phyloP scores from a whole-genome alignment of 1,284 basidiomycete genomes.

The Rhizoctonia solani region DNA sequence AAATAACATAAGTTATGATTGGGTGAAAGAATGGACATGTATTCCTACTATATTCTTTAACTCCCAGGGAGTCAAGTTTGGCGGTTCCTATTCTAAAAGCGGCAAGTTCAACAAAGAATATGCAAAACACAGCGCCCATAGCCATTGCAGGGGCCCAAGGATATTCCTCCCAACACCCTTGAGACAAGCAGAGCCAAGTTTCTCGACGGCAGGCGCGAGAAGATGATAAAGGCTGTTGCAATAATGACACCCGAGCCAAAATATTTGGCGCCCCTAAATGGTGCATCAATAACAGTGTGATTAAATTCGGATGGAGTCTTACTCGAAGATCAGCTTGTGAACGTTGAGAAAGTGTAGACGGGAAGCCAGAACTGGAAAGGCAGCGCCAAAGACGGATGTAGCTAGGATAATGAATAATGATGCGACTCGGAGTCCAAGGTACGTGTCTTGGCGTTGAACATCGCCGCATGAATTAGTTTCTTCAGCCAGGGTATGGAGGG shows the following conservation, averaged over 20 bases:
- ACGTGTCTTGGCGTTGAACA: slow-evolving; percentile 22
- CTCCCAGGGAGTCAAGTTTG: slow-evolving; percentile 52
- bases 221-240: slow-evolving; percentile 92
- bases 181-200: slow-evolving; percentile 75
- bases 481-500: too few relatives aligned
- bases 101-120: slow-evolving; percentile 84
- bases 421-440: slow-evolving; percentile 64
- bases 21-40: slow-evolving; percentile 22
- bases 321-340: slow-evolving; percentile 66
- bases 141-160: slow-evolving; percentile 81
- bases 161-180: slow-evolving; percentile 71
- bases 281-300: too few relatives aligned
- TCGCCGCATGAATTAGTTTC: too few relatives aligned
- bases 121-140: slow-evolving; percentile 76
- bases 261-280: slow-evolving; percentile 98
- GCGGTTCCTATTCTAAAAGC: slow-evolving; percentile 81
- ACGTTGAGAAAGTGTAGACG: slow-evolving; percentile 62
- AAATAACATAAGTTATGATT: too few relatives aligned
- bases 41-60: slow-evolving; percentile 33
- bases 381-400: slow-evolving; percentile 68
- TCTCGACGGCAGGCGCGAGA: slow-evolving; percentile 73
- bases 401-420: slow-evolving; percentile 86
- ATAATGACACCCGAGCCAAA: slow-evolving; percentile 95
- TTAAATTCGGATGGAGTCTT: too few relatives aligned
- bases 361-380: slow-evolving; percentile 81